Percentiles rank a stretch among this genome's conserved stretches.
Conservation (phyloP, 2,329 filamentous ascomycete species). For the Cephalotrichum gorgonifer region DNA sequence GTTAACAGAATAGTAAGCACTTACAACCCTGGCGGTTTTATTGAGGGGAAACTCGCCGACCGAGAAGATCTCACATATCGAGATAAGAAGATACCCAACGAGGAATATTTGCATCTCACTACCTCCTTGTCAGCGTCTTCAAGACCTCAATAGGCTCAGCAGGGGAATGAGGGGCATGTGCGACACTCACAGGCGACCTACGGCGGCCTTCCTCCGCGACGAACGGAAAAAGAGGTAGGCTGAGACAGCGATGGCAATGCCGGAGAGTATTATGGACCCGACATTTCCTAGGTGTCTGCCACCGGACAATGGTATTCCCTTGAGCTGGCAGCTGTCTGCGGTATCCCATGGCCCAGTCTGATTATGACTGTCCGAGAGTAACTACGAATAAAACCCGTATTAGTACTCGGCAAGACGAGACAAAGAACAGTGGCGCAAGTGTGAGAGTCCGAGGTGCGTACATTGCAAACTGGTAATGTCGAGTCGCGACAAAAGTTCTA, state of each 20-base stretch:
- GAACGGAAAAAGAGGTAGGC: slow-evolving; percentile 66
- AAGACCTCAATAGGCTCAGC: background rate
- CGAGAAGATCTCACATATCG: slow-evolving; percentile 94
- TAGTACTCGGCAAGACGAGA: background rate
- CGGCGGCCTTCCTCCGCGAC: slow-evolving; percentile 83
- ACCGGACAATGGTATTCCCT: slow-evolving; percentile 61
- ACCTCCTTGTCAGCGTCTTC: slow-evolving; percentile 4
- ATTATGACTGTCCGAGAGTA: slow-evolving; percentile 52
- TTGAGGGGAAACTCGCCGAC: slow-evolving; percentile 79
- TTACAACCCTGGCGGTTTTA: slow-evolving; percentile 59
- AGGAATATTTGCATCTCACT: slow-evolving; percentile 98
- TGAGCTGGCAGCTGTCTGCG: slow-evolving; percentile 56
- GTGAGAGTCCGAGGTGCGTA: slow-evolving; percentile 31
- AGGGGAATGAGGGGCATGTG: no score
- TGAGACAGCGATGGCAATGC: slow-evolving; percentile 60
- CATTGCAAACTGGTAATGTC: slow-evolving; percentile 76
- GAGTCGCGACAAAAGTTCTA: slow-evolving; percentile 81
- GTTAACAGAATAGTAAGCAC: slow-evolving; percentile 19
- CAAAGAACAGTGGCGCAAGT: background rate
- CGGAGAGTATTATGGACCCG: slow-evolving; percentile 81
- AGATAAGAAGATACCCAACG: slow-evolving; percentile 71
- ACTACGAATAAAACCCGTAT: slow-evolving; percentile 33
- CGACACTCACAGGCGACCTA: slow-evolving; percentile 66
- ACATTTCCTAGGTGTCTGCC: slow-evolving; percentile 67
- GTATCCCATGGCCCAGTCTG: slow-evolving; percentile 46